phyloP scores from a whole-genome alignment of 164 flowering plant species.

The Liquidambar formosana region DNA sequence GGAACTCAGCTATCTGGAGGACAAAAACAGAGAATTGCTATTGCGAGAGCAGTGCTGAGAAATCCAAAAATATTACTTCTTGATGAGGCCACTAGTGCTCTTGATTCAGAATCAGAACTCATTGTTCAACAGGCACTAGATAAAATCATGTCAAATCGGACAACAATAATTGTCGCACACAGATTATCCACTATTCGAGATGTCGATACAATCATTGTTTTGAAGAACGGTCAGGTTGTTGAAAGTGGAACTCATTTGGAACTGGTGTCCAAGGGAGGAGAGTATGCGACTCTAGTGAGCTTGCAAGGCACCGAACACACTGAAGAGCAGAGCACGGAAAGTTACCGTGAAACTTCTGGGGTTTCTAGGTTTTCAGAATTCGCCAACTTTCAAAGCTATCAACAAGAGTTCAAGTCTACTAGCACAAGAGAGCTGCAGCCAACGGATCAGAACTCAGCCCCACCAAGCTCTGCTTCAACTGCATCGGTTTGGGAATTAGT shows the following conservation, averaged over 20 bases:
- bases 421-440: constrained; percentile 19
- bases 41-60: constrained; percentile 66
- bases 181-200: constrained; percentile 54
- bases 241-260: constrained; percentile 65
- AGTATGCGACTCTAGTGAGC: constrained; percentile 61
- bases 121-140: constrained; percentile 60
- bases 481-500: constrained; percentile 55
- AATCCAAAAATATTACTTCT: constrained; percentile 64
- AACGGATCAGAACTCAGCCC: neutral
- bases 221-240: constrained; percentile 62
- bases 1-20: constrained; percentile 76
- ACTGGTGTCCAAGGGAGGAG: constrained; percentile 51
- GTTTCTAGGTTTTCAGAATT: constrained; percentile 27
- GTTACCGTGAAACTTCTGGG: constrained; percentile 10
- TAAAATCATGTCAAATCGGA: constrained; percentile 45
- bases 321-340: constrained; percentile 14
- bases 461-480: constrained; percentile 18
- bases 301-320: constrained; percentile 38
- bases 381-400: constrained; percentile 11
- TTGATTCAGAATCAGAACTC: constrained; percentile 63
- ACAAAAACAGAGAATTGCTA: constrained; percentile 69
- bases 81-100: constrained; percentile 78
- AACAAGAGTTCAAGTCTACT: constrained; percentile 12
- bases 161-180: constrained; percentile 67
- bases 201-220: constrained; percentile 50